Percentiles rank a stretch among this genome's conserved stretches.
These are phyloP conservation scores for Fusarium nematophilum DNA, from an alignment of 2,329 filamentous ascomycete species.

Conservation along the genomic window DNA sequence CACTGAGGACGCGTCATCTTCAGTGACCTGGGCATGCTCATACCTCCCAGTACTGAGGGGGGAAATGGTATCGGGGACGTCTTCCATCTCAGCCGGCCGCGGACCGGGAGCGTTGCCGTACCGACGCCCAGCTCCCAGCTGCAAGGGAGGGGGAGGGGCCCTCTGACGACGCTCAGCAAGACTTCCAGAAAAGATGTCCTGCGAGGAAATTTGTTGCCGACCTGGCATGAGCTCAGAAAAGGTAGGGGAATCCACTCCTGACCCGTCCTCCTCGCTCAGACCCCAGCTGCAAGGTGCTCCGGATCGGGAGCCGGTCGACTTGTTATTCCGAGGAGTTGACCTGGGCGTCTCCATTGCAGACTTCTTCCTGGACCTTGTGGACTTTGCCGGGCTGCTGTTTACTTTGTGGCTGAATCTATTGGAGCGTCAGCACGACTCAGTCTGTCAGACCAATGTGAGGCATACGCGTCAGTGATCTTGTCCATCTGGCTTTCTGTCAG, in stretches of 20 bases:
- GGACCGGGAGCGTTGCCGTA: slow-evolving; percentile 11
- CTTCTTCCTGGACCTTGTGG: slow-evolving; percentile 29
- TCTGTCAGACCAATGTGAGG: background rate
- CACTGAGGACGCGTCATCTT: slow-evolving; percentile 36
- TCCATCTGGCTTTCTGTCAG: slow-evolving; percentile 62
- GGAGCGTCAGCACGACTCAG: slow-evolving; percentile 11
- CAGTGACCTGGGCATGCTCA: slow-evolving; percentile 14
- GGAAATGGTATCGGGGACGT: slow-evolving; percentile 39
- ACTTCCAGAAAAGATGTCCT: slow-evolving; percentile 30
- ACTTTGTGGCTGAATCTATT: slow-evolving; percentile 50
- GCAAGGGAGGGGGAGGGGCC: slow-evolving; percentile 42
- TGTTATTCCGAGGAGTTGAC: slow-evolving; percentile 34
- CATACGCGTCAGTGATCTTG: slow-evolving; percentile 59
- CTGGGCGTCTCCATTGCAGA: slow-evolving; percentile 31
- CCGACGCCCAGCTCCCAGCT: slow-evolving; percentile 29
- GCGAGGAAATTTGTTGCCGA: slow-evolving; percentile 17
- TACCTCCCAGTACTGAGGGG: slow-evolving; percentile 40
- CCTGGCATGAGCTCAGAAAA: slow-evolving; percentile 49
- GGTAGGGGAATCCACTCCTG: slow-evolving; percentile 37
- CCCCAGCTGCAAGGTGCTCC: slow-evolving; percentile 16
- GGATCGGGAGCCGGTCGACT: slow-evolving; percentile 5
- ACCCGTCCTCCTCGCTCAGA: slow-evolving; percentile 16
- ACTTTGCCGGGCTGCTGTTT: slow-evolving; percentile 40
- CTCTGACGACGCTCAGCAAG: slow-evolving; percentile 48
- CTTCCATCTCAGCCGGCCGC: slow-evolving; percentile 32